These are phyloP conservation scores for Epicoccum nigrum DNA, from an alignment of 2,329 filamentous ascomycete genomes.

Conservation along the genomic window DNA sequence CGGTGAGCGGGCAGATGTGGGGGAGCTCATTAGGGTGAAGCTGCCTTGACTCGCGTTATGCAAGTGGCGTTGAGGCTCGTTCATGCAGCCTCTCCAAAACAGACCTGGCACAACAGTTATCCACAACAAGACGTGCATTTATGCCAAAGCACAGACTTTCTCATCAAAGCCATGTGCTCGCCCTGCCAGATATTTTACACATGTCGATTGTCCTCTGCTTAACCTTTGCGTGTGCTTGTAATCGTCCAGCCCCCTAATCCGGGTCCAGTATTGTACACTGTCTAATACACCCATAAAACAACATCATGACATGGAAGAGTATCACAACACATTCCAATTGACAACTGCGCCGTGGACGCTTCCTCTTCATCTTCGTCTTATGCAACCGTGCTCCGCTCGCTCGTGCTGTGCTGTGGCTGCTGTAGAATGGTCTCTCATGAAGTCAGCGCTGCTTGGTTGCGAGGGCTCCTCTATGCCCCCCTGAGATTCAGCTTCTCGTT, in stretches of 20 bases:
- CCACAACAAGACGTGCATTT: slow-evolving; percentile 10
- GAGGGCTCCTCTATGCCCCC: slow-evolving; percentile 8
- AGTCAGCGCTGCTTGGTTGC: not conserved
- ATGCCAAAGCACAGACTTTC: slow-evolving; percentile 16
- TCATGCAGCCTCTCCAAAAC: slow-evolving; percentile 14
- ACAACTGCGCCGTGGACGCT: not conserved
- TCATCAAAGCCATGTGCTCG: slow-evolving; percentile 20
- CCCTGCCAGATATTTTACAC: slow-evolving; percentile 20
- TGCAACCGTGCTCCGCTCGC: not conserved
- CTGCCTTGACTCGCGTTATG: slow-evolving; percentile 38
- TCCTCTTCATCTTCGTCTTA: not conserved
- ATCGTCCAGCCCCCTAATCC: slow-evolving; percentile 1
- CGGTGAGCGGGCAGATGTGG: slow-evolving; percentile 37
- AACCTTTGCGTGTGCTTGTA: not conserved
- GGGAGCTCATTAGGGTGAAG: slow-evolving; percentile 25
- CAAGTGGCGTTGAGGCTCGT: slow-evolving; percentile 27
- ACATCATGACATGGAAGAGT: not conserved
- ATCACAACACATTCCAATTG: not conserved
- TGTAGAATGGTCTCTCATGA: not conserved
- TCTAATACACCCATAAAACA: slow-evolving; percentile 13
- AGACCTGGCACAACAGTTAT: slow-evolving; percentile 16
- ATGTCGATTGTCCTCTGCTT: not conserved
- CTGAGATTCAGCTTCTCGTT: slow-evolving; percentile 25
- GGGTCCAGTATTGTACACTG: slow-evolving; percentile 15
- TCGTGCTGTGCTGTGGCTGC: not conserved